Base-by-base conservation (phyloP, 169 alveolate genomes). In the Cyclospora cayetanensis region DNA sequence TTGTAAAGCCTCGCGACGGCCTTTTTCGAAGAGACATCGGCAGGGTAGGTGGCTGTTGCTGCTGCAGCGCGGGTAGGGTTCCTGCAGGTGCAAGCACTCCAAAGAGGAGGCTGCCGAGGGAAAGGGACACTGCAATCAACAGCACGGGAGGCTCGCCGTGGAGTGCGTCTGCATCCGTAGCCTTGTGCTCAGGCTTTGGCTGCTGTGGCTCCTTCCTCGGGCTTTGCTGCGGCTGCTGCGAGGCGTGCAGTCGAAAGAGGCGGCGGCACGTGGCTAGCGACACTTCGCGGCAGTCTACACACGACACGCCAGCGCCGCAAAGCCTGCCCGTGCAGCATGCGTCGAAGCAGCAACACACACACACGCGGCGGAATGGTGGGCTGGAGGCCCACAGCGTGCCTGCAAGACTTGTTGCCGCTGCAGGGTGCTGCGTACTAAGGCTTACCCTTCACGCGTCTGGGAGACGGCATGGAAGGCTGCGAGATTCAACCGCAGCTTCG, bases 171-270 rank as follows among this genome's bases (percentile, higher is more conserved):
- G 39, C 37, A 63, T 39, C 85, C 15, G 0, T 42, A n/a, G 65
- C 20, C n/a, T 1, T 18, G 29, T n/a, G 41, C 65, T 37, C 41
- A 20, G 37, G 85, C 85, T 39, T 55, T n/a, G n/a, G 60, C 60
- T 46, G 60, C 60, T 46, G n/a, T 15, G 7, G 60, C 60, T 46
- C n/a, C 60, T 46, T 7, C 60, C 7, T 20, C 70, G 9, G 70
- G 83, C 83, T 70, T n/a, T 74, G 85, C 85, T 4, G 65, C 63
- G 4, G 60, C 85, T 41, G 85, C 63, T 74, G 85, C 42, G 25
- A 22, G 27, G 85, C 7, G 15, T 29, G 65, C 39, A 39, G 35
- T 15, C 53, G 37, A 41, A 74, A 22, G 22, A 74, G 85, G 12
- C 60, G 63, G 65, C 20, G 27, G 85, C 65, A 35, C 4, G 85